Conservation (phyloP, 768 basidiomycete genomes). For the Daedaleopsis sinensis region DNA sequence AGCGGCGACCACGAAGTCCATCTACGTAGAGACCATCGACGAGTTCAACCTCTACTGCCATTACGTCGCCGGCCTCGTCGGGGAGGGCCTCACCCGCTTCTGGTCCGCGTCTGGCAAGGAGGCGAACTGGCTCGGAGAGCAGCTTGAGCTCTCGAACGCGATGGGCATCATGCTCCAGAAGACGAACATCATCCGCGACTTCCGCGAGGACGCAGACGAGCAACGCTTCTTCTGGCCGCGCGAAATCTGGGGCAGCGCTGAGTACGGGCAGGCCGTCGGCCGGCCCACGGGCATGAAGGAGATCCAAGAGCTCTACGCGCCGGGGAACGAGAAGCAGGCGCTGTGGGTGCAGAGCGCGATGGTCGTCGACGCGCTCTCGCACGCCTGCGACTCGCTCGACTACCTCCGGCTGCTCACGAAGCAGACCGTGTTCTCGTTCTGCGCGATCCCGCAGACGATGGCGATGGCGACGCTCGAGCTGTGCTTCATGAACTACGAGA, state of each 20-base stretch:
- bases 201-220: conserved; percentile 87
- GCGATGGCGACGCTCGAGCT: conserved; percentile 91
- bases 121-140: conserved; percentile 66
- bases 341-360: conserved; percentile 85
- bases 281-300: conserved; percentile 51
- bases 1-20: conserved; percentile 68
- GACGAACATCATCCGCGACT: conserved; percentile 97
- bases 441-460: conserved; percentile 93
- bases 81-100: conserved; percentile 89
- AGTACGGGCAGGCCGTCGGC: conserved; percentile 48
- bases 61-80: conserved; percentile 97
- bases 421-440: conserved; percentile 95
- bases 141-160: conserved; percentile 88
- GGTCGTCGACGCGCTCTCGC: conserved; percentile 85
- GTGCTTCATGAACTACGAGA: conserved; percentile 90
- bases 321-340: conserved; percentile 64
- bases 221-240: conserved; percentile 91
- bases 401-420: conserved; percentile 86
- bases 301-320: conserved; percentile 66
- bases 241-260: conserved; percentile 76
- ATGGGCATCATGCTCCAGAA: conserved; percentile 98
- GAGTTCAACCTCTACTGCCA: conserved; percentile 99
- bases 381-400: conserved; percentile 85
- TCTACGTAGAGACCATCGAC: conserved; percentile 72
- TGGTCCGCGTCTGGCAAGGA: conserved; percentile 89